A percentile compares a stretch with the other conserved stretches of the same genome.
Conservation (phyloP, 129 eudicot species). For the Escallonia herrerae region DNA sequence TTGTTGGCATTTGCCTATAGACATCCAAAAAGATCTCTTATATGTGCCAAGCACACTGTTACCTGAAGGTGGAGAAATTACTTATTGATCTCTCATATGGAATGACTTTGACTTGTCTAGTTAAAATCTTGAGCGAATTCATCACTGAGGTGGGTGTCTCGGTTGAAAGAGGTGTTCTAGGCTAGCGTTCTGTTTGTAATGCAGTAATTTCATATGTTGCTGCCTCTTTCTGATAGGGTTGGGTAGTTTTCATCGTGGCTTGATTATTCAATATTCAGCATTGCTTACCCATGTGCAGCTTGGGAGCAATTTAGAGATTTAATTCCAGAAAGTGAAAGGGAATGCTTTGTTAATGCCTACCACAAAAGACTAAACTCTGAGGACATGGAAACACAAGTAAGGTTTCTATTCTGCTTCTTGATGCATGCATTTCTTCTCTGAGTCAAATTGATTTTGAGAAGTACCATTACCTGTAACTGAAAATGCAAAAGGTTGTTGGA, state of each 20-base stretch:
- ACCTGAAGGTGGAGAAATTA: background rate
- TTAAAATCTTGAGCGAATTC: no score
- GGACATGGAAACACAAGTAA: conserved; percentile 78
- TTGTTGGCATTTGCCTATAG: no score
- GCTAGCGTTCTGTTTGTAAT: no score
- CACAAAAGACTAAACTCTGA: conserved; percentile 81
- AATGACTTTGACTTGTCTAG: no score
- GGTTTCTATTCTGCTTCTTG: background rate
- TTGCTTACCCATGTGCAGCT: conserved; percentile 33
- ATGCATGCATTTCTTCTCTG: background rate
- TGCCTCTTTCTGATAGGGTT: background rate
- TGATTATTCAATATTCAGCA: conserved; percentile 17
- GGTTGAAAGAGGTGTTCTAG: no score
- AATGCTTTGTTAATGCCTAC: conserved; percentile 76
- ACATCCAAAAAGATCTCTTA: background rate
- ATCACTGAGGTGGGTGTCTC: no score
- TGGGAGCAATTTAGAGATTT: conserved; percentile 98
- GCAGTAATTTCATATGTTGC: background rate
- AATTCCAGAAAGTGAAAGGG: conserved; percentile 90
- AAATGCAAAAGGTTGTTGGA: background rate
- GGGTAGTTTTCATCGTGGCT: conserved; percentile 3
- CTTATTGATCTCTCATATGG: background rate
- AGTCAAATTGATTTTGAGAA: background rate
- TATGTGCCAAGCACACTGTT: background rate
- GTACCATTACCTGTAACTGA: background rate